Evolutionary conservation across 306 rosid genomes (phyloP), one percentile per base, ranked within the genome.

Genomic region (Quillaja saponaria): DNA sequence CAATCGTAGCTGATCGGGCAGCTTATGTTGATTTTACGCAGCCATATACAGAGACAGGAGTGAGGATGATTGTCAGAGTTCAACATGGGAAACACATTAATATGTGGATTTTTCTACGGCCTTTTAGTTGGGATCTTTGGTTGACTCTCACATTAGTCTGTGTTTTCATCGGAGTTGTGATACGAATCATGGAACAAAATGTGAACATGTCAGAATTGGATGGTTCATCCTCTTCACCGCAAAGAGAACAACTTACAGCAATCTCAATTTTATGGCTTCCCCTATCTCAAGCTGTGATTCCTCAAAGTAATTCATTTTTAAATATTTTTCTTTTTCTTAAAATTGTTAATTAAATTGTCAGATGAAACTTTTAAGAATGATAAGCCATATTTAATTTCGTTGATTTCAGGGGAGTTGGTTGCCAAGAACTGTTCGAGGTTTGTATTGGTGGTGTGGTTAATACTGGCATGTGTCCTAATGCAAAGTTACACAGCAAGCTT

Each of bases 111-210:
- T 68, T 58, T 49, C 3, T 48, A 14, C 19, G 21, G 6, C 73
- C 73, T 14, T 68, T 68, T 49, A 39, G 66, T n/a, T 58, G 66
- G 66, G 73, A 68, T 38, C 59, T 68, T 5, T 68, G 66, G 59
- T 11, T 58, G 28, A 33, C 40, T 28, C 34, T 45, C 10, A 0
- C 1, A 9, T 0, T 47, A 0, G 15, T 5, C 7, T 17, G 33
- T 35, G 6, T 49, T 13, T 34, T n/a, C 7, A 67, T 46, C 0
- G 73, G 73, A 49, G 52, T 9, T 12, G 10, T 39, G 7, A 49
- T 68, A 12, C 9, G 13, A 2, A 14, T 58, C 53, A 68, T 49
- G 73, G 66, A 68, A 49, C 67, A 60, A 6, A 39, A 58, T 7
- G 56, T 7, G 3, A 11, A 19, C 14, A 10, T 45, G 15, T 45